Evolutionary conservation across 805 yeast species (phyloP).

Genomic region (Starmerella gropengiesseri): DNA sequence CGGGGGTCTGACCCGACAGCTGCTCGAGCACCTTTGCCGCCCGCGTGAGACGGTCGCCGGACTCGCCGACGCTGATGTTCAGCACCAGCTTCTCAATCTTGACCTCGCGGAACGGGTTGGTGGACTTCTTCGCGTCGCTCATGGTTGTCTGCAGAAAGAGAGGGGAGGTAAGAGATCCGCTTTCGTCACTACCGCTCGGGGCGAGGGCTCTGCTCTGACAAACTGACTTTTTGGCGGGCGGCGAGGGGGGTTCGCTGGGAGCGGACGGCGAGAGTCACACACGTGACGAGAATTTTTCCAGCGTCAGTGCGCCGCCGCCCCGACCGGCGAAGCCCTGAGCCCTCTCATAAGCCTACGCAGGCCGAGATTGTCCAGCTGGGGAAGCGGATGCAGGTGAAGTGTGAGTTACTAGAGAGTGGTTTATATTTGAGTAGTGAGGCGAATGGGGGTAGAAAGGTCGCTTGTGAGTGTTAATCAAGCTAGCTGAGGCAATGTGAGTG

Average conservation of each 20-base stretch:
- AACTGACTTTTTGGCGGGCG: constrained; percentile 2
- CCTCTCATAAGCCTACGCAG: too few species aligned
- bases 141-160: constrained; percentile 11
- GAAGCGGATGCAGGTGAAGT: too few species aligned
- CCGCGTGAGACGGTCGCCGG: constrained; percentile 99
- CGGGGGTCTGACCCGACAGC: constrained; percentile 99
- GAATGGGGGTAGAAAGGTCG: too few species aligned
- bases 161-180: constrained; percentile 9
- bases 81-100: constrained; percentile 98
- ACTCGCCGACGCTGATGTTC: constrained; percentile 99
- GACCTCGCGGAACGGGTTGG: constrained; percentile 94
- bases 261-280: not conserved
- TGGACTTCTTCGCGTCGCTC: constrained; percentile 31
- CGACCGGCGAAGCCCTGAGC: too few species aligned
- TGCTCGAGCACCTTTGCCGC: constrained; percentile 99
- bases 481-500: too few species aligned
- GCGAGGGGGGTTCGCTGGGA: constrained; percentile 5
- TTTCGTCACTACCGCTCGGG: constrained; percentile 9
- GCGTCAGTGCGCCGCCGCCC: too few species aligned
- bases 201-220: constrained; percentile 5
- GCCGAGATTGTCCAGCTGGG: too few species aligned
- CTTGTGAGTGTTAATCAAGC: too few species aligned
- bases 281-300: constrained; percentile 1
- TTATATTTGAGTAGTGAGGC: too few species aligned
- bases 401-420: too few species aligned